phyloP scores from a whole-genome alignment of 306 rosid genomes.

The Corylus americana region DNA sequence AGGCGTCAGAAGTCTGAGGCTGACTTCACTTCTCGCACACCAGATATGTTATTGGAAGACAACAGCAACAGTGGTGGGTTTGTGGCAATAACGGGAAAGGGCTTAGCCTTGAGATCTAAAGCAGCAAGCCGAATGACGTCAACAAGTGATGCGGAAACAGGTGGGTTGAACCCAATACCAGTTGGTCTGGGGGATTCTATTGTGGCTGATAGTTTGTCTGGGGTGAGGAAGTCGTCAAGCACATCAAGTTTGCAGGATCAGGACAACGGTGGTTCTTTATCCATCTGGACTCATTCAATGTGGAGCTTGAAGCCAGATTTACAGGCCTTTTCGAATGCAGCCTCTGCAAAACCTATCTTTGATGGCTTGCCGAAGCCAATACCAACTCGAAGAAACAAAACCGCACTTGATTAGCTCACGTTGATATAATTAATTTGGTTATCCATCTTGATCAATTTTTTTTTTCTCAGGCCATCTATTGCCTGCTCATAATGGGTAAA shows the following conservation, averaged over 20 bases:
- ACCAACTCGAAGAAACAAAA: slow-evolving; percentile 66
- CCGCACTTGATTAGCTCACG: slow-evolving; percentile 70
- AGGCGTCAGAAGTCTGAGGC: slow-evolving; percentile 74
- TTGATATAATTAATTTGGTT: slow-evolving; percentile 2
- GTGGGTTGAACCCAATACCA: slow-evolving; percentile 43
- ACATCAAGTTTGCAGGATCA: slow-evolving; percentile 79
- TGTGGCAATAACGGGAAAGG: slow-evolving; percentile 60
- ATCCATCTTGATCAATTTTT: slow-evolving; percentile 41
- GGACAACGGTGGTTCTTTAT: slow-evolving; percentile 46
- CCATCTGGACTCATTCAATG: slow-evolving; percentile 66
- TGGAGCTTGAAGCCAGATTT: slow-evolving; percentile 79
- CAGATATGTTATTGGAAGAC: slow-evolving; percentile 65
- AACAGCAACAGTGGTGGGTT: slow-evolving; percentile 46
- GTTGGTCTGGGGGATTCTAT: slow-evolving; percentile 46
- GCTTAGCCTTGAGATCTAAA: slow-evolving; percentile 73
- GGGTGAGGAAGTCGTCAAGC: slow-evolving; percentile 83
- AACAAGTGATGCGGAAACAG: slow-evolving; percentile 45
- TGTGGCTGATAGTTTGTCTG: slow-evolving; percentile 40
- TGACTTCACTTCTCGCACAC: slow-evolving; percentile 49
- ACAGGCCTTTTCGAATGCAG: slow-evolving; percentile 61
- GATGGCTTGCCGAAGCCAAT: slow-evolving; percentile 82
- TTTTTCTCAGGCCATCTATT: slow-evolving; percentile 30
- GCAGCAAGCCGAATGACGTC: slow-evolving; percentile 40
- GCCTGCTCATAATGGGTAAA: slow-evolving; percentile 32
- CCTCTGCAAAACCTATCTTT: slow-evolving; percentile 66